phyloP scores from a whole-genome alignment of 2,329 filamentous ascomycete species.

The Epichloe coenophiala region DNA sequence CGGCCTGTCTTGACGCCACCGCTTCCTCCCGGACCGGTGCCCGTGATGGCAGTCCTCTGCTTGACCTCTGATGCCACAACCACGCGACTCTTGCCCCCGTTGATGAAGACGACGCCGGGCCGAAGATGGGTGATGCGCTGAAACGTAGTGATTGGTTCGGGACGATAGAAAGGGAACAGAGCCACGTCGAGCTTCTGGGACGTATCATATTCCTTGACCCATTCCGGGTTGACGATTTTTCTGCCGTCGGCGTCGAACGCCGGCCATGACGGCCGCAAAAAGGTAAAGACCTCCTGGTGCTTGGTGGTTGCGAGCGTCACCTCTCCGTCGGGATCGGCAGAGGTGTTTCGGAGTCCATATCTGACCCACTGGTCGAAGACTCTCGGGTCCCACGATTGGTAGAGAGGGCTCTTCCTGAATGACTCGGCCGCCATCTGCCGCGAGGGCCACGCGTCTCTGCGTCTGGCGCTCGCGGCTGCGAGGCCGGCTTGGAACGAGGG shows the following conservation, averaged over 20 bases:
- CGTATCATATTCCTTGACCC: slow-evolving; percentile 32
- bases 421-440: slow-evolving; percentile 50
- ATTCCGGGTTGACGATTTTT: slow-evolving; percentile 24
- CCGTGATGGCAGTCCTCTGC: slow-evolving; percentile 52
- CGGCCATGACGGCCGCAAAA: slow-evolving; percentile 46
- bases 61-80: slow-evolving; percentile 34
- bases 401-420: slow-evolving; percentile 57
- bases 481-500: slow-evolving; percentile 23
- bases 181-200: slow-evolving; percentile 21
- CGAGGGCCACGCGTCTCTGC: slow-evolving; percentile 74
- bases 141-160: slow-evolving; percentile 47
- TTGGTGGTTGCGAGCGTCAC: slow-evolving; percentile 72
- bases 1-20: slow-evolving; percentile 49
- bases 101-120: slow-evolving; percentile 55
- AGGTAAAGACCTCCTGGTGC: slow-evolving; percentile 69
- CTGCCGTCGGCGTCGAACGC: slow-evolving; percentile 24
- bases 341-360: slow-evolving; percentile 59
- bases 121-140: slow-evolving; percentile 44
- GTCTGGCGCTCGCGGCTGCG: slow-evolving; percentile 50
- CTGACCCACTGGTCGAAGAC: slow-evolving; percentile 52
- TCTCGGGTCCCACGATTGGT: slow-evolving; percentile 66
- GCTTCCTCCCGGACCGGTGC: slow-evolving; percentile 52
- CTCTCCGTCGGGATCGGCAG: slow-evolving; percentile 20
- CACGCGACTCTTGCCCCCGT: slow-evolving; percentile 47
- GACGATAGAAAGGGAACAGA: slow-evolving; percentile 49